Evolutionary conservation across 1,284 basidiomycete species (phyloP).

Genomic region (Ceratobasidium sp.): DNA sequence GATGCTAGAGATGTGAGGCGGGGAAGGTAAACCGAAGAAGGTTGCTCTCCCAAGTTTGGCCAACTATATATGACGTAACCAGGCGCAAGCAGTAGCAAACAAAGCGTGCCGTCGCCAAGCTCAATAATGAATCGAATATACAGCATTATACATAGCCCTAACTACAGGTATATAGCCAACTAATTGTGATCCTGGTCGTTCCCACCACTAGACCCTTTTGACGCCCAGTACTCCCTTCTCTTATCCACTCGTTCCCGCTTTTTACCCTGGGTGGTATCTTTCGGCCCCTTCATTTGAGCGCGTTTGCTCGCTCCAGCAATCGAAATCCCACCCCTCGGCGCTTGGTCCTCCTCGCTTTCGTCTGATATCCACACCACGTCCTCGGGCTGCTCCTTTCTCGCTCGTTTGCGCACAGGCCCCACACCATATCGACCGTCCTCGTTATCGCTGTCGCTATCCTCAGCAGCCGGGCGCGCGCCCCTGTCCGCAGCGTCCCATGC

Average conservation of each 20-base stretch:
- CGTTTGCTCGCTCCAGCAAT: conserved; percentile 39
- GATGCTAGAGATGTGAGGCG: not conserved
- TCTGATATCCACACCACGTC: conserved; percentile 31
- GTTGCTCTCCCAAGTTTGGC: conserved; percentile 17
- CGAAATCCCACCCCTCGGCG: conserved; percentile 17
- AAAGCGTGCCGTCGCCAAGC: not conserved
- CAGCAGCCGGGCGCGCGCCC: conserved; percentile 53
- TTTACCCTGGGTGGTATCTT: not conserved
- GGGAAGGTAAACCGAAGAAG: conserved; percentile 9
- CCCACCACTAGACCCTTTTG: conserved; percentile 15
- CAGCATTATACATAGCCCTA: conserved; percentile 9
- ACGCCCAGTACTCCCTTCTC: conserved; percentile 34
- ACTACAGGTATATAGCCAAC: conserved; percentile 14
- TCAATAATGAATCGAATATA: not conserved
- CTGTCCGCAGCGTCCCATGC: conserved; percentile 60
- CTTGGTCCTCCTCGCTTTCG: conserved; percentile 27
- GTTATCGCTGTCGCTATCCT: conserved; percentile 35
- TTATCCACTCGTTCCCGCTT: conserved; percentile 16
- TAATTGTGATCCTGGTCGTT: conserved; percentile 13
- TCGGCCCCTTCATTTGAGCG: conserved; percentile 8
- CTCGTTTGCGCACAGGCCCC: conserved; percentile 16
- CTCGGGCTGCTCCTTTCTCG: not conserved
- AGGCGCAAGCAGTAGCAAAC: conserved; percentile 8
- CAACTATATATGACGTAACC: conserved; percentile 41
- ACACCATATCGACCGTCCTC: conserved; percentile 37